phyloP scores from a whole-genome alignment of 83 land plant genomes.

The Thuja plicata region DNA sequence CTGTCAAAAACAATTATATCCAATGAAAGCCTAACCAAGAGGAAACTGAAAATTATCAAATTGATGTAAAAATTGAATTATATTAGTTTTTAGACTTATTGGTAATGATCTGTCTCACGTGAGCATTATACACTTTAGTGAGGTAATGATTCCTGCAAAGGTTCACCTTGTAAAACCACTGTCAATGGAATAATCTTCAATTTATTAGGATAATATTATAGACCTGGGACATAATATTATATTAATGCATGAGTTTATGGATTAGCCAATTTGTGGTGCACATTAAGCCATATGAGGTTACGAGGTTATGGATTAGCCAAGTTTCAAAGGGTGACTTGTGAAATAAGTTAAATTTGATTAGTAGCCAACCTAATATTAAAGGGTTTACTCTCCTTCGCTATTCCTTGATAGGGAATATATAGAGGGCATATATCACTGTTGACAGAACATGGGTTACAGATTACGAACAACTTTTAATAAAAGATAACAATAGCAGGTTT shows the following conservation, averaged over 20 bases:
- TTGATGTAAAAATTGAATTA: neutral
- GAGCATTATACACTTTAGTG: neutral
- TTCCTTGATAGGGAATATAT: too few relatives aligned
- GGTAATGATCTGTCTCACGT: neutral
- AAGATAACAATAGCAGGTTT: too few relatives aligned
- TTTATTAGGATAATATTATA: neutral
- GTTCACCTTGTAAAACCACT: neutral
- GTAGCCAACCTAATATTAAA: neutral
- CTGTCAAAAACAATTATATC: slow-evolving; percentile 25
- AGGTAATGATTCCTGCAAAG: neutral
- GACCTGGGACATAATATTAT: neutral
- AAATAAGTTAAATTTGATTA: neutral
- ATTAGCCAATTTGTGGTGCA: neutral
- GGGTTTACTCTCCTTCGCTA: too few relatives aligned
- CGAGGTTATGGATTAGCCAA: neutral
- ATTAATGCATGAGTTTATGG: neutral
- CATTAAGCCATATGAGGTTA: too few relatives aligned
- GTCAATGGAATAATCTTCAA: neutral
- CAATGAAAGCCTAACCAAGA: neutral
- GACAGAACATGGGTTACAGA: too few relatives aligned
- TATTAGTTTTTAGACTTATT: neutral
- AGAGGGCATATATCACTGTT: too few relatives aligned
- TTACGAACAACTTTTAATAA: too few relatives aligned
- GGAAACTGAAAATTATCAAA: neutral
- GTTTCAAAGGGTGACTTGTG: neutral